Evolutionary conservation across 352 stramenopile species (phyloP).

Genomic region (Pythium volutum): DNA sequence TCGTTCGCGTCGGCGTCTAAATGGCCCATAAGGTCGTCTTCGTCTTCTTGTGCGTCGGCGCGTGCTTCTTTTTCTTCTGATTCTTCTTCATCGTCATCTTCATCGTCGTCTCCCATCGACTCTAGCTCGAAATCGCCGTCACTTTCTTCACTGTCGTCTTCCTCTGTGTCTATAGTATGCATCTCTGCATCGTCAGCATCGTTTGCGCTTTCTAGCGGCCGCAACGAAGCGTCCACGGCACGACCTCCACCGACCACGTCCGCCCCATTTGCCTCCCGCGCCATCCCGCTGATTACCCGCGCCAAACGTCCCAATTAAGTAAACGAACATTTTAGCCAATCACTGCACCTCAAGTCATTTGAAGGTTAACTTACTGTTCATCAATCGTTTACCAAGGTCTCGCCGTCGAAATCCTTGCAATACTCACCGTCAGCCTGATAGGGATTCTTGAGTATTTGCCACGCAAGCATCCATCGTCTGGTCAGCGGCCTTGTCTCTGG

Average conservation of each 20-base stretch:
- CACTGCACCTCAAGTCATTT: background rate
- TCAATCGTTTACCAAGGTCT: too few relatives aligned
- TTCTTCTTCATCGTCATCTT: constrained; percentile 17
- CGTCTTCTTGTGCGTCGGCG: background rate
- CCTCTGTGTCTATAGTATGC: background rate
- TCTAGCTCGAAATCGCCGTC: constrained; percentile 28
- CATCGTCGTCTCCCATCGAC: constrained; percentile 24
- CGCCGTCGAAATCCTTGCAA: too few relatives aligned
- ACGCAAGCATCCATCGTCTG: too few relatives aligned
- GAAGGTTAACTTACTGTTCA: background rate
- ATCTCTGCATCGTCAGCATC: background rate
- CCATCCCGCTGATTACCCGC: constrained; percentile 3
- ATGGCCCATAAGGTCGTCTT: background rate
- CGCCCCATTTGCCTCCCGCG: constrained; percentile 1
- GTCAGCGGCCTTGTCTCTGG: too few relatives aligned
- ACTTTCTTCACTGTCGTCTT: constrained; percentile 20
- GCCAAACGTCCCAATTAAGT: constrained; percentile 14
- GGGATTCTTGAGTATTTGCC: too few relatives aligned
- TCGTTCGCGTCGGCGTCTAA: background rate
- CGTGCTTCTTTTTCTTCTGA: constrained; percentile 1
- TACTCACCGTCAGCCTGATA: too few relatives aligned
- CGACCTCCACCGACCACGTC: background rate
- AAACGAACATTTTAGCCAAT: constrained; percentile 12
- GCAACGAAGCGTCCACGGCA: constrained; percentile 1
- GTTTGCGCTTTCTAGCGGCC: background rate